Base-by-base conservation (phyloP, 2,329 filamentous ascomycete genomes). In the Alternaria alternata region DNA sequence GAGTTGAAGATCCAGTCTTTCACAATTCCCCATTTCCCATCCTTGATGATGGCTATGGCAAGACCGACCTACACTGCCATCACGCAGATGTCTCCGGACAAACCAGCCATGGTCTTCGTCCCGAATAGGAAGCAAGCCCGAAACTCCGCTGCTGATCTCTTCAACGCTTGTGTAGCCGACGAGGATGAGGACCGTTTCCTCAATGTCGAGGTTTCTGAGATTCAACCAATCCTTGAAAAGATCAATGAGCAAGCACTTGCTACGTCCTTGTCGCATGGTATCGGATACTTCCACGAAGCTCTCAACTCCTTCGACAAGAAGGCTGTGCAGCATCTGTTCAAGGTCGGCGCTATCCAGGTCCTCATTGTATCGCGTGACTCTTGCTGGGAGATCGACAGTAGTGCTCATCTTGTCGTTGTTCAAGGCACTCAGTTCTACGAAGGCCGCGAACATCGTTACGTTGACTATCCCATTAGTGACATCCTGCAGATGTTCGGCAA, bases 371-470 rank as follows among this genome's bases (percentile, higher is more conserved):
- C 89, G 7, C 88, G 95, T 54, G 94, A 99, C 80, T 93, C 95
- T 51, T 97, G 94, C 80, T 99, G 95, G 94, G 94, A 98, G 80
- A 83, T 99, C 54, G 89, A 96, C 65, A 89, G 89, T 74, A 92
- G 88, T 1, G 94, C 94, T 4, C 94, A 98, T 75, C 84, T 99
- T 14, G 94, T 98, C 14, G 87, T 99, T 48, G 89, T 99, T 32
- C 98, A 99, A 94, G 94, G 94, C 16, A 99, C 96, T 1, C 95
- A 99, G 74, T 97, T 94, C 80, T 99, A 94, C 67, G 95, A 99
- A 73, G 95, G 95, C 7, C 90, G 93, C 51, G 94, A 99, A 79
- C 96, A 99, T 78, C 90, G 96, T 62, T 99, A 99, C 78, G 89
- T 98, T 54, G 95, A 99, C 79, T 99, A 99, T 73, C 91, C 93